Conservation (phyloP, 2,329 filamentous ascomycete species). For the Ophioceras dolichostomum region DNA sequence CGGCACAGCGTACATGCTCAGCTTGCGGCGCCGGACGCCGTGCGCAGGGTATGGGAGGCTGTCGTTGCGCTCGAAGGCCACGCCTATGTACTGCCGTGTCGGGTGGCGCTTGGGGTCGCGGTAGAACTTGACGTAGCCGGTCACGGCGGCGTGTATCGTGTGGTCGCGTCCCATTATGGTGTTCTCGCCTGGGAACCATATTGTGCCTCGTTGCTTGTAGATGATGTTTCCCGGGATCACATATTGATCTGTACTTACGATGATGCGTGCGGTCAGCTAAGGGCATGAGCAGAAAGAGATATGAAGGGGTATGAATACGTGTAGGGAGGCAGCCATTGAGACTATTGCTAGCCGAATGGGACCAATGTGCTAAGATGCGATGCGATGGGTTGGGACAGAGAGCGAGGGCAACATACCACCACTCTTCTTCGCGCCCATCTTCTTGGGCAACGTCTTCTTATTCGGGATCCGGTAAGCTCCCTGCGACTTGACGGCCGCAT, state of each 20-base stretch:
- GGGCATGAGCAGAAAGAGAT: neutral
- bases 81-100: constrained; percentile 86
- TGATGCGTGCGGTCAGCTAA: neutral
- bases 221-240: constrained; percentile 96
- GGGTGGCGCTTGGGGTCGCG: constrained; percentile 73
- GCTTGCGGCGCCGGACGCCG: constrained; percentile 58
- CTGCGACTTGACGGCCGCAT: constrained; percentile 50
- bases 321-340: too few species aligned
- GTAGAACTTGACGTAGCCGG: constrained; percentile 96
- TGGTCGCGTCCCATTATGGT: constrained; percentile 91
- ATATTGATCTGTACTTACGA: constrained; percentile 58
- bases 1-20: constrained; percentile 56
- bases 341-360: too few species aligned
- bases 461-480: constrained; percentile 54
- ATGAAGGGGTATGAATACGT: too few species aligned
- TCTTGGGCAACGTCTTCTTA: constrained; percentile 57
- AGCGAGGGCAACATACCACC: constrained; percentile 57
- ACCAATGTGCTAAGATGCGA: neutral
- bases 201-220: constrained; percentile 89
- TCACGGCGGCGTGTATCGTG: constrained; percentile 76
- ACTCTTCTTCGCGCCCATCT: constrained; percentile 86
- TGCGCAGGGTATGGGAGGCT: constrained; percentile 65
- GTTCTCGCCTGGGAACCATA: constrained; percentile 94
- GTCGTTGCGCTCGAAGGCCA: constrained; percentile 74
- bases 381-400: neutral